Conservation (phyloP, 352 stramenopile genomes). For the Phytopythium ostracodes region DNA sequence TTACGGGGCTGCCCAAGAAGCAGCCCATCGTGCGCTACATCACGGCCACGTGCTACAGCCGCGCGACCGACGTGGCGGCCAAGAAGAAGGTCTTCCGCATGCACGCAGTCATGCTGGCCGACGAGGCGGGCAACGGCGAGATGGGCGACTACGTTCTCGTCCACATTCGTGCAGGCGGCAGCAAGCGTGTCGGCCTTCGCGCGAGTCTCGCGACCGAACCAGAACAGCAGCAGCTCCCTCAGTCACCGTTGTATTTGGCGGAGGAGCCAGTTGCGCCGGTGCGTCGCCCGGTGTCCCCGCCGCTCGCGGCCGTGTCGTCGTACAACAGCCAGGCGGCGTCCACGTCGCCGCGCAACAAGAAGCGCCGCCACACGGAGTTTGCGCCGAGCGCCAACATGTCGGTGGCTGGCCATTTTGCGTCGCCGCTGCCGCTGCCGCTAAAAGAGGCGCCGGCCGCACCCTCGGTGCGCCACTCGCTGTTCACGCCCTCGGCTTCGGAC, state of each 20-base stretch:
- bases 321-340: conserved; percentile 41
- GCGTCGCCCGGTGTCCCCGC: conserved; percentile 33
- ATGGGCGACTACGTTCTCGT: conserved; percentile 61
- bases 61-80: conserved; percentile 38
- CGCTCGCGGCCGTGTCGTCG: conserved; percentile 25
- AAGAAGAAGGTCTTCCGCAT: conserved; percentile 82
- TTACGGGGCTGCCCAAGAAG: conserved; percentile 75
- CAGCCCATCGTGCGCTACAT: conserved; percentile 71
- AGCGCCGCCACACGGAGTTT: conserved; percentile 33
- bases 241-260: conserved; percentile 3
- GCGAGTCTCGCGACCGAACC: conserved; percentile 18
- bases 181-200: conserved; percentile 64
- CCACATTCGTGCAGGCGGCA: conserved; percentile 65
- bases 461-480: conserved; percentile 25
- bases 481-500: conserved; percentile 17
- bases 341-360: conserved; percentile 42
- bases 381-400: conserved; percentile 8
- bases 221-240: conserved; percentile 15
- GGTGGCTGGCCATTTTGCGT: conserved; percentile 12
- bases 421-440: conserved; percentile 2
- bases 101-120: conserved; percentile 74
- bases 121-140: conserved; percentile 38
- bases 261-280: conserved; percentile 1
- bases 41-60: conserved; percentile 71
- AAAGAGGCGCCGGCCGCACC: conserved; percentile 11